These are phyloP conservation scores for Epichloe bromicola DNA, from an alignment of 2,329 filamentous ascomycete genomes.

Conservation along the genomic window DNA sequence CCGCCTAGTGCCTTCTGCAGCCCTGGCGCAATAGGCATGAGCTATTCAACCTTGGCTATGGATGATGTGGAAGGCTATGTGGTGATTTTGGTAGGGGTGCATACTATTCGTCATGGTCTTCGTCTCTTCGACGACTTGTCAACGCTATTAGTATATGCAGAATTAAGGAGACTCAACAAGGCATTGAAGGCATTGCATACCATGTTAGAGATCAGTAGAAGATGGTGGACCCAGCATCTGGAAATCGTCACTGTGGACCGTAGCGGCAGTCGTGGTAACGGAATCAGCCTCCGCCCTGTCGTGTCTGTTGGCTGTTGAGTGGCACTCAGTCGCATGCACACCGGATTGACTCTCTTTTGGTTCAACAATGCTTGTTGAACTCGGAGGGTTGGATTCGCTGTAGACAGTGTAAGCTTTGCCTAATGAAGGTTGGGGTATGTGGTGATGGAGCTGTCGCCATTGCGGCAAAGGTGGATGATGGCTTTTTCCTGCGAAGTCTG, in stretches of 20 bases:
- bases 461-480: conserved; percentile 8
- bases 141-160: not conserved
- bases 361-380: not conserved
- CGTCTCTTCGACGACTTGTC: not conserved
- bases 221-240: conserved; percentile 8
- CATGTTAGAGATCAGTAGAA: not conserved
- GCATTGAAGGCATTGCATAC: not conserved
- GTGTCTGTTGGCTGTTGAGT: not conserved
- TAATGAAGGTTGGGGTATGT: conserved; percentile 15
- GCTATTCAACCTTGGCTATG: not conserved
- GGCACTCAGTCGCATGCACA: not conserved
- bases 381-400: conserved; percentile 13
- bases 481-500: not conserved
- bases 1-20: not conserved
- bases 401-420: conserved; percentile 24
- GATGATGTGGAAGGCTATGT: conserved; percentile 12
- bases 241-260: conserved; percentile 25
- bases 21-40: not conserved
- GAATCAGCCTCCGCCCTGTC: conserved; percentile 9
- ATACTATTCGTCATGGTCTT: not conserved
- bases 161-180: not conserved
- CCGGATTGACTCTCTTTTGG: not conserved
- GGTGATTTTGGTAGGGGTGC: conserved; percentile 1
- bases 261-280: conserved; percentile 18
- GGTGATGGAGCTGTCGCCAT: conserved; percentile 17